Base-by-base conservation (phyloP, 2,329 filamentous ascomycete species). In the Talaromyces sp. region DNA sequence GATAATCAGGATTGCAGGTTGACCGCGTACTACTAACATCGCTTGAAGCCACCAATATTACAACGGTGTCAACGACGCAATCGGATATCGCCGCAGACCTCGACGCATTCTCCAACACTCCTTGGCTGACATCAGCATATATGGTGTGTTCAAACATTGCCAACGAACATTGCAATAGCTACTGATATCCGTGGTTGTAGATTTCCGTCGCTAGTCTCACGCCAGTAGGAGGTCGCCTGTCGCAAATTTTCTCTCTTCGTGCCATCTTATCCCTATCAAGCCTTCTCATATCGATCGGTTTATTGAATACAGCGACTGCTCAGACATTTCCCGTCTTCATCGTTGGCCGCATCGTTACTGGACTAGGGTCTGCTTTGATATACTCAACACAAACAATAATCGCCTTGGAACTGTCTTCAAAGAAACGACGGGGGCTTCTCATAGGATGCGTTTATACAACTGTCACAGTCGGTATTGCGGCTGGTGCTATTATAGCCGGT, bases 91-190 rank as follows among this genome's bases (percentile, higher is more conserved):
- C 91, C 2, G 84, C 84, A 8, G 91, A 94, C 68, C 81, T 96
- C 1, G 83, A 91, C 76, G 86, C 90, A 1, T 93, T 92, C 71
- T 87, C 88, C 64, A 81, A 87, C 63, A 88, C 87, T 41, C 90
- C 87, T 75, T 96, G 91, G 91, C 92, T 95, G 74, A 92, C 90
- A 8, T 91, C 90, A 37, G 83, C 89, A 2, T 96, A 92, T 73
- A 82, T 95, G 74, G 80, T 82, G 74, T 63, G 68, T 61, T 50
- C 19, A n/a, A 24, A 5, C 35, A 22, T 33, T n/a, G n/a, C 27
- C n/a, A 9, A 56, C 19, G 11, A 11, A 56, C 14, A n/a, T 11
- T 35, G 19, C 52, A 22, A 22, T 9, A 22, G 16, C 19, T 56
- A 39, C 24, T 54, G 54, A 37, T 24, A 33, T 16, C 9, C 39